These are phyloP conservation scores for Tylopilus sp. DNA, from an alignment of 768 basidiomycete genomes.

Conservation along the genomic window DNA sequence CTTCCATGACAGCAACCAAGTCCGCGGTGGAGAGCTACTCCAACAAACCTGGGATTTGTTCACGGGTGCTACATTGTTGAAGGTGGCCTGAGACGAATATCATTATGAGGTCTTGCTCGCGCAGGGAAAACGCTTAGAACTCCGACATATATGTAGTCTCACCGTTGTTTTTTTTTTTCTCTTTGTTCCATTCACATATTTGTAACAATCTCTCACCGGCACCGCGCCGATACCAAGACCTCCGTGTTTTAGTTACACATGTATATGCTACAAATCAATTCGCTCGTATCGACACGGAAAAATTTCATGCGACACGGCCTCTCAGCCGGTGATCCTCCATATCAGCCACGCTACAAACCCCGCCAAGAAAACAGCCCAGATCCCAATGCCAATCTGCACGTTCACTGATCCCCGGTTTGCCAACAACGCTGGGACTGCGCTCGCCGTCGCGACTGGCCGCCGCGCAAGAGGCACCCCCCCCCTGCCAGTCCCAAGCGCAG, in stretches of 20 bases:
- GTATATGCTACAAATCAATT: conserved; percentile 10
- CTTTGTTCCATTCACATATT: not conserved
- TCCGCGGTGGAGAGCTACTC: conserved; percentile 18
- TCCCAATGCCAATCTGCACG: conserved; percentile 3
- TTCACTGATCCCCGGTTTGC: conserved; percentile 18
- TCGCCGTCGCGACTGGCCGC: conserved; percentile 12
- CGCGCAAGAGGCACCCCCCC: conserved; percentile 30
- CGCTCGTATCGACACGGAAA: not conserved
- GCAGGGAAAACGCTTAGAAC: too few species aligned
- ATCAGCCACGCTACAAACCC: conserved; percentile 19
- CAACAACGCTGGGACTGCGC: not conserved
- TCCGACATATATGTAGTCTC: too few species aligned
- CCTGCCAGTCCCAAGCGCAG: conserved; percentile 21
- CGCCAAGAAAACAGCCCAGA: conserved; percentile 18
- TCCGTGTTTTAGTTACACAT: not conserved
- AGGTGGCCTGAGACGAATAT: not conserved
- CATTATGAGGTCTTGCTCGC: too few species aligned
- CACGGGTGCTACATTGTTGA: conserved; percentile 10
- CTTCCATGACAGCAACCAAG: conserved; percentile 18
- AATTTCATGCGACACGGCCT: too few species aligned
- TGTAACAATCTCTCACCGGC: not conserved
- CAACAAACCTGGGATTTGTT: conserved; percentile 19
- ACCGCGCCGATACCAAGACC: not conserved
- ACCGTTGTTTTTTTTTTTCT: too few species aligned
- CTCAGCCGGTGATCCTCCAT: conserved; percentile 17